Conservation (phyloP, 1,284 basidiomycete genomes). For the Papiliotrema flavescens region DNA sequence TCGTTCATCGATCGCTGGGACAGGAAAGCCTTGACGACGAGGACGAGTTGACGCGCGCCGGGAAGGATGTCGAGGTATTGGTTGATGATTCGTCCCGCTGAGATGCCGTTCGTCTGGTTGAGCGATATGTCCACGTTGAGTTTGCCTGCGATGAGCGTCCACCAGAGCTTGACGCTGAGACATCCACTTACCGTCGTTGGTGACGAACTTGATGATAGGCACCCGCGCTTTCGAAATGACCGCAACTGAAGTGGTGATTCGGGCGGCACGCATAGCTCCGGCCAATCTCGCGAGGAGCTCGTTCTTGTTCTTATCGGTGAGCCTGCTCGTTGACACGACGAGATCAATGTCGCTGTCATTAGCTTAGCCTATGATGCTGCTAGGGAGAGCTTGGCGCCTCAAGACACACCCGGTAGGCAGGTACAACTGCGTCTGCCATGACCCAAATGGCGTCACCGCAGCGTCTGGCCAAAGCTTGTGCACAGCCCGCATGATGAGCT, state of each 20-base stretch:
- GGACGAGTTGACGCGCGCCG: constrained; percentile 72
- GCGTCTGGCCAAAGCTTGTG: constrained; percentile 71
- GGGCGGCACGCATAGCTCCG: constrained; percentile 51
- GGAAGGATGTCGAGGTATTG: constrained; percentile 71
- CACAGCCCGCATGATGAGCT: constrained; percentile 68
- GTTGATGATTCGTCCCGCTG: constrained; percentile 75
- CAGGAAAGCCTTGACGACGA: constrained; percentile 87
- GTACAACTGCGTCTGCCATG: constrained; percentile 91
- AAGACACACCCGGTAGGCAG: constrained; percentile 77
- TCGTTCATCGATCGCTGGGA: constrained; percentile 92
- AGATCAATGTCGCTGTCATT: constrained; percentile 56
- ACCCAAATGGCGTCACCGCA: constrained; percentile 81
- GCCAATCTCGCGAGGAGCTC: constrained; percentile 49
- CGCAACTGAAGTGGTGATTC: constrained; percentile 58
- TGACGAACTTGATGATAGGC: constrained; percentile 41
- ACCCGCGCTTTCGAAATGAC: constrained; percentile 88
- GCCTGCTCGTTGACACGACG: constrained; percentile 50
- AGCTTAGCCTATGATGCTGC: neutral
- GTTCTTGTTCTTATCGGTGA: constrained; percentile 44
- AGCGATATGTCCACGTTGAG: constrained; percentile 87
- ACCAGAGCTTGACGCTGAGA: neutral
- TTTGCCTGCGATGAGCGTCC: constrained; percentile 52
- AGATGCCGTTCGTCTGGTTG: constrained; percentile 81
- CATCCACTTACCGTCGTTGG: constrained; percentile 20
- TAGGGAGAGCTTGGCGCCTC: neutral